Evolutionary conservation across 768 basidiomycete species (phyloP), one percentile per base, ranked within the genome.

Genomic region (Cyathus striatus): DNA sequence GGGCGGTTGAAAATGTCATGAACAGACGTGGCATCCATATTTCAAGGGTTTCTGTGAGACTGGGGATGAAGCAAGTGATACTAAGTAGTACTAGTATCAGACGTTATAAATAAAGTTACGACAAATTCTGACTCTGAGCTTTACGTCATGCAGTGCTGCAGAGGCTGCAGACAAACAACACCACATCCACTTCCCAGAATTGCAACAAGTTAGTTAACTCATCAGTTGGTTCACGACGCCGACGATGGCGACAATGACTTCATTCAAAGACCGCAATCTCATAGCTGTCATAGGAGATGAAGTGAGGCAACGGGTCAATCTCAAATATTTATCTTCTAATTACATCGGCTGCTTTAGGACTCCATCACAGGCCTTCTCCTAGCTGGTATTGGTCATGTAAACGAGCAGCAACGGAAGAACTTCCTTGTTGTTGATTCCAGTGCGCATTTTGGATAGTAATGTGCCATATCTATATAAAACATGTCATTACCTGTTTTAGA

Each of bases 281-380:
- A 77, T 99, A 32, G 95, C 96, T 24, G 91, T 94, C 59, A 98
- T 99, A 52, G 96, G 95, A 30, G 96, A 98, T 63, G 96, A 99
- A 72, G 95, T 94, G 51, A 10, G 35, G n/a, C 43, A 69, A 13
- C 6, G 24, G 14, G 23, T 20, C 23, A 40, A 30, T 17, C 33
- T 44, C 34, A 20, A 14, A 9, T 38, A 32, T 14, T 23, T 6
- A 34, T n/a, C 40, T 40, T 17, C 26, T 56, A 32, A 54, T 37
- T 36, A 37, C 43, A 42, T 49, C 41, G 27, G 25, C 13, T 33
- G 48, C 30, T 40, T 17, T 56, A 99, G 95, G 96, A 99, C 69
- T 91, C 95, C 3, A 90, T 98, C 48, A 98, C 96, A 0, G 96
- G 96, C 32, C 76, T 98, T 13, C 76, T 99, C 32, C 76, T 99